Percentiles rank a stretch among this genome's conserved stretches.
These are phyloP conservation scores for Perilla frutescens DNA, from an alignment of 257 asterid species.

Conservation along the genomic window DNA sequence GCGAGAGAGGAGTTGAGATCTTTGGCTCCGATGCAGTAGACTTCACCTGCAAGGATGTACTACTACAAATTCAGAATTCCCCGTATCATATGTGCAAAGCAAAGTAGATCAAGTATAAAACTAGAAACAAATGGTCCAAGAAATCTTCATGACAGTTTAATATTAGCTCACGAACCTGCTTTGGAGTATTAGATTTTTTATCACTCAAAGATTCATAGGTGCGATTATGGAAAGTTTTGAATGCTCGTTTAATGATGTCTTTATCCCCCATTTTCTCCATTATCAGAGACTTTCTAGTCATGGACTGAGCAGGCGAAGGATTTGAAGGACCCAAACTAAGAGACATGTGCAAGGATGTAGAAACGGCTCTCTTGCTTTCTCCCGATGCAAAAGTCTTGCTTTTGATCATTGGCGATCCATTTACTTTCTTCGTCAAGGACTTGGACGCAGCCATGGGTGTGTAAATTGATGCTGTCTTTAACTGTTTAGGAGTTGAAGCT, in stretches of 20 bases:
- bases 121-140: neutral
- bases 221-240: constrained; percentile 72
- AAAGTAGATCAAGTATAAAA: too few species aligned
- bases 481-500: constrained; percentile 44
- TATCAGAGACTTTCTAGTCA: constrained; percentile 67
- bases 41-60: constrained; percentile 46
- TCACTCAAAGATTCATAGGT: constrained; percentile 44
- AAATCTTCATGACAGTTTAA: neutral
- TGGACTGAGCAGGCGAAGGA: constrained; percentile 39
- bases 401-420: constrained; percentile 45
- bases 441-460: constrained; percentile 42
- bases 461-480: constrained; percentile 44
- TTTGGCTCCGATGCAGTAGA: constrained; percentile 47
- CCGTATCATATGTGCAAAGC: too few species aligned
- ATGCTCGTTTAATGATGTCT: constrained; percentile 82
- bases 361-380: constrained; percentile 50
- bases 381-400: constrained; percentile 41
- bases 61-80: constrained; percentile 14
- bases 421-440: constrained; percentile 48
- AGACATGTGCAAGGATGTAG: constrained; percentile 80
- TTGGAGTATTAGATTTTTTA: constrained; percentile 39
- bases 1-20: constrained; percentile 45
- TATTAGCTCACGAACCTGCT: constrained; percentile 47
- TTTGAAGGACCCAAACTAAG: constrained; percentile 62
- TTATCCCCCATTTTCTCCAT: constrained; percentile 95